phyloP scores from a whole-genome alignment of 805 yeast species.

The Ogataea neopini region DNA sequence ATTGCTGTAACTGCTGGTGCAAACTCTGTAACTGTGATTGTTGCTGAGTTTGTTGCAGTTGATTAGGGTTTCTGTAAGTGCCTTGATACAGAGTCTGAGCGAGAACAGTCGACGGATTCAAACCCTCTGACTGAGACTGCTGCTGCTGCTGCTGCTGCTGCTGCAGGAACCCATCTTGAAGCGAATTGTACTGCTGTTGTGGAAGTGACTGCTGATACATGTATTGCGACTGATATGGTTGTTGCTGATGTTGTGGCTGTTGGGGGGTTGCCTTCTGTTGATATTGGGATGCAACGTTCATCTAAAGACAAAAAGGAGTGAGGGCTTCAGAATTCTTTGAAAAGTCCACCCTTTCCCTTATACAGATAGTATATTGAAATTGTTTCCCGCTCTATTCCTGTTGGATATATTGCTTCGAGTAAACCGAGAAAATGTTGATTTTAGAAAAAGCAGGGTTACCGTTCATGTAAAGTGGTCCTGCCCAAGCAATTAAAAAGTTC shows the following conservation, averaged over 20 bases:
- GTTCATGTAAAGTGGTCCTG: not conserved
- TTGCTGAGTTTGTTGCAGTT: conserved; percentile 29
- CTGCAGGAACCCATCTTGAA: conserved; percentile 26
- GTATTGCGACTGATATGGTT: conserved; percentile 18
- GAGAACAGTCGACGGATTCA: conserved; percentile 38
- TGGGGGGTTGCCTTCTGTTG: conserved; percentile 21
- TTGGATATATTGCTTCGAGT: not conserved
- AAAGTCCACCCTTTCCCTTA: not conserved
- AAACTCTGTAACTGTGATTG: conserved; percentile 26
- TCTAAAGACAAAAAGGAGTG: not conserved
- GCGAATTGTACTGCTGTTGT: conserved; percentile 20
- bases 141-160: conserved; percentile 29
- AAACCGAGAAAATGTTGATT: not conserved
- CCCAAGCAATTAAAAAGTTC: not conserved
- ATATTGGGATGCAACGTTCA: conserved; percentile 22
- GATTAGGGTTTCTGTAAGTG: conserved; percentile 38
- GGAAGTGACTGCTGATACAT: conserved; percentile 17
- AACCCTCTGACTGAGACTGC: conserved; percentile 28
- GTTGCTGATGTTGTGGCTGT: conserved; percentile 22
- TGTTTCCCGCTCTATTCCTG: not conserved
- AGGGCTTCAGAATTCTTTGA: not conserved
- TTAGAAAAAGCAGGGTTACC: not conserved
- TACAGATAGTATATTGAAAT: not conserved
- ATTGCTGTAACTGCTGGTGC: conserved; percentile 29
- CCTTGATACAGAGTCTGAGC: conserved; percentile 45